A percentile compares a stretch with the other conserved stretches of the same genome.
Evolutionary conservation across 371 early-diverging fungal species (phyloP).

Genomic region (Rhizomucor pusillus): DNA sequence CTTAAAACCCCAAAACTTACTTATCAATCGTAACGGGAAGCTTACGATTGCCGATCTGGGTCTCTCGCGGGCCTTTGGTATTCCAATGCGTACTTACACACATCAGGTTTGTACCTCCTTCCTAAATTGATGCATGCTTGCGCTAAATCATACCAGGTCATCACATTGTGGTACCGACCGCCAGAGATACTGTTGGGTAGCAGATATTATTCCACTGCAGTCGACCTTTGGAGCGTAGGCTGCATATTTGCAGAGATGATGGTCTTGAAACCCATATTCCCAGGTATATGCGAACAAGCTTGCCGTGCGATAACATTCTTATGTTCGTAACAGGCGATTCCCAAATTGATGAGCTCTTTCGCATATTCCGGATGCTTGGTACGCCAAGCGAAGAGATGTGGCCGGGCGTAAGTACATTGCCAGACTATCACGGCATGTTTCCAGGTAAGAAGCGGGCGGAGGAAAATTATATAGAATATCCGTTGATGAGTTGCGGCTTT

Average conservation of each 20-base stretch:
- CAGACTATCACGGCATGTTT: conserved; percentile 80
- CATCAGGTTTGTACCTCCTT: conserved; percentile 64
- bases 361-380: conserved; percentile 90
- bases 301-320: background rate
- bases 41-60: conserved; percentile 97
- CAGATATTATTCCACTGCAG: conserved; percentile 69
- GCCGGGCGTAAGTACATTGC: conserved; percentile 80
- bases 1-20: conserved; percentile 90
- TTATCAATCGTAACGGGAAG: conserved; percentile 87
- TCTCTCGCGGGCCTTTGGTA: conserved; percentile 85
- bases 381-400: conserved; percentile 88
- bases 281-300: conserved; percentile 26
- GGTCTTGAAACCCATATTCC: conserved; percentile 83
- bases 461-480: background rate
- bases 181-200: conserved; percentile 73
- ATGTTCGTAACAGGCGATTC: conserved; percentile 71
- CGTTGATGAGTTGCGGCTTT: background rate
- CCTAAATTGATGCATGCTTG: background rate
- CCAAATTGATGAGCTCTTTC: conserved; percentile 96
- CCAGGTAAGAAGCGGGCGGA: conserved; percentile 11
- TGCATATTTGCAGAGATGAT: conserved; percentile 94
- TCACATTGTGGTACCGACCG: conserved; percentile 94
- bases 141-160: conserved; percentile 55
- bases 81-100: conserved; percentile 91
- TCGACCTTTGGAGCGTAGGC: conserved; percentile 84